These are phyloP conservation scores for Candida berthetii DNA, from an alignment of 805 yeast genomes.

Conservation along the genomic window DNA sequence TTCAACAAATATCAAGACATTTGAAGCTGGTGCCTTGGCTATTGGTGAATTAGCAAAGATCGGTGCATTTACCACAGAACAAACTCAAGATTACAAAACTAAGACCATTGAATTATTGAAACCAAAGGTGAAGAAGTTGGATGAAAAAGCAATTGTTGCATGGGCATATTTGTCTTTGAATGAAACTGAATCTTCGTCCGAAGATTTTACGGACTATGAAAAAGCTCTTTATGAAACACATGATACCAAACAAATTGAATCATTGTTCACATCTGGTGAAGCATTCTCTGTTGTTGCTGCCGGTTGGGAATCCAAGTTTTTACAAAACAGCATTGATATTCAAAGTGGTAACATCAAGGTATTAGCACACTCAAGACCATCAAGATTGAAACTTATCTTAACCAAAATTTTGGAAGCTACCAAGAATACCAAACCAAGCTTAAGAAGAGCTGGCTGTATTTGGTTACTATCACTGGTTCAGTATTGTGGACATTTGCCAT, in stretches of 20 bases:
- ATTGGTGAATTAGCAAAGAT: slow-evolving; percentile 30
- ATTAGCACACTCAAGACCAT: slow-evolving; percentile 6
- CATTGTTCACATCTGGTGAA: slow-evolving; percentile 76
- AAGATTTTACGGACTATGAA: slow-evolving; percentile 23
- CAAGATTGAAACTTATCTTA: slow-evolving; percentile 29
- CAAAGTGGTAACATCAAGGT: slow-evolving; percentile 22
- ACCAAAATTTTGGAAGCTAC: slow-evolving; percentile 45
- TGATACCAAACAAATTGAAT: slow-evolving; percentile 67
- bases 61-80: slow-evolving; percentile 25
- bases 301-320: slow-evolving; percentile 66
- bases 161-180: slow-evolving; percentile 49
- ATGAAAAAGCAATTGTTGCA: slow-evolving; percentile 53
- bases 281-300: slow-evolving; percentile 65
- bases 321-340: slow-evolving; percentile 50
- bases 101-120: slow-evolving; percentile 24
- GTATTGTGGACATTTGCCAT: slow-evolving; percentile 48
- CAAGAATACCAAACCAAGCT: slow-evolving; percentile 60
- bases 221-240: slow-evolving; percentile 50
- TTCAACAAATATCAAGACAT: background rate
- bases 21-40: slow-evolving; percentile 16
- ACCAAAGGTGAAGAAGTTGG: slow-evolving; percentile 42
- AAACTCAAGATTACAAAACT: slow-evolving; percentile 14
- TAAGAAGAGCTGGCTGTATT: slow-evolving; percentile 73
- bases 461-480: slow-evolving; percentile 83
- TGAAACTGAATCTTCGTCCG: slow-evolving; percentile 17